A percentile compares a stretch with the other conserved stretches of the same genome.
phyloP scores from a whole-genome alignment of 306 rosid species.

The Cucurbita maxima region DNA sequence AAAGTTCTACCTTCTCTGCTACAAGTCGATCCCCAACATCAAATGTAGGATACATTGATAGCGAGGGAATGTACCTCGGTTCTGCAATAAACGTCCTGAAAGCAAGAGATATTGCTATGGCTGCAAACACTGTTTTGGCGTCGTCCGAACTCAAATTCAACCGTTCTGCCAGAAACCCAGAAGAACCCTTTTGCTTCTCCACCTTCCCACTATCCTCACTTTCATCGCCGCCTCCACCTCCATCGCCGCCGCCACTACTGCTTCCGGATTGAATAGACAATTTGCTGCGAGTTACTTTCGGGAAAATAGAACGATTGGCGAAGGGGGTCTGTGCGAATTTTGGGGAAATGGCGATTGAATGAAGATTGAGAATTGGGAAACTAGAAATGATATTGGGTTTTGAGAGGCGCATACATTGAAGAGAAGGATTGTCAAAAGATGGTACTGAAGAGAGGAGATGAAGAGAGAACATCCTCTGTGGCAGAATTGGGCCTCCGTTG shows the following conservation, averaged over 20 bases:
- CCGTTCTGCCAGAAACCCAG: conserved; percentile 49
- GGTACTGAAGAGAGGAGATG: conserved; percentile 26
- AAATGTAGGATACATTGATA: conserved; percentile 98
- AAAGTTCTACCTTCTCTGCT: conserved; percentile 68
- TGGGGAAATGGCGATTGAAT: conserved; percentile 1
- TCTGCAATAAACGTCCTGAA: conserved; percentile 76
- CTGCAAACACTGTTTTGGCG: conserved; percentile 72
- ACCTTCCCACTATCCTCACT: conserved; percentile 24
- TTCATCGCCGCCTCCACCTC: conserved; percentile 27
- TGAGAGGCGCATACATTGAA: conserved; percentile 18
- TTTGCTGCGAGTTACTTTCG: not conserved
- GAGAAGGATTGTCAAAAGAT: conserved; percentile 26
- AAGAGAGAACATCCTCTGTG: conserved; percentile 53
- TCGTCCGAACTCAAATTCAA: conserved; percentile 64
- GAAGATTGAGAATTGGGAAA: conserved; percentile 11
- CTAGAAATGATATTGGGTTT: conserved; percentile 15
- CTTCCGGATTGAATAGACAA: conserved; percentile 8
- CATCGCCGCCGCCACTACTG: conserved; percentile 17
- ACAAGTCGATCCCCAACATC: conserved; percentile 97
- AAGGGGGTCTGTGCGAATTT: not conserved
- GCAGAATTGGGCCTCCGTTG: too few species aligned
- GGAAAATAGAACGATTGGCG: not conserved
- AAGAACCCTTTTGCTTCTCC: conserved; percentile 34
- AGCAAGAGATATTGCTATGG: conserved; percentile 47
- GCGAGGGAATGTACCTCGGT: conserved; percentile 95